Base-by-base conservation (phyloP, 352 stramenopile genomes). In the Aphanomyces cochlioides region DNA sequence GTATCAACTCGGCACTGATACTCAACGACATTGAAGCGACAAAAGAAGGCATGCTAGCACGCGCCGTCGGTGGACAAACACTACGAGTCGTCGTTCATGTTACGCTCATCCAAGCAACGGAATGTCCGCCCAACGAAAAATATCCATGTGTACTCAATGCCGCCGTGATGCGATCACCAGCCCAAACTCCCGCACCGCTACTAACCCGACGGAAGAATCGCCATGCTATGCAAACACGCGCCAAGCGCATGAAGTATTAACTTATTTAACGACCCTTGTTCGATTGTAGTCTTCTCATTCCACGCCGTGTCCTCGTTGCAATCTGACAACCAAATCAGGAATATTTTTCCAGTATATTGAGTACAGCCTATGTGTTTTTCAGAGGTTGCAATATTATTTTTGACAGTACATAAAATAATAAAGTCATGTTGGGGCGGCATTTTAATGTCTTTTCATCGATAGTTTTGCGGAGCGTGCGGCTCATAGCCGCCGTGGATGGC, bases 111-210 rank as follows among this genome's bases (percentile, higher is more conserved):
- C 83, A 87, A 72, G 82, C 90, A 43, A 73, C 79, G 0, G 73
- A 81, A 17, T 74, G 81, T 59, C 76, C 76, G 41, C 83, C 84
- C 75, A 80, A 87, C 68, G 79, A 82, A 48, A 83, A 90, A 67
- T 92, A 90, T 58, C 85, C 85, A 41, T 92, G 85, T 63, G 83
- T 92, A 13, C 77, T 92, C 28, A 92, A 92, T 67, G 85, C 85
- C 47, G 78, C 90, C 19, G 84, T 92, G 78, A 84, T 90, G 72
- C 84, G 89, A 73, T 28, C 21, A 79, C 48, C 61, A 17, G 45
- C 40, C 17, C 47, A 47, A n/a, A 90, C 88, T 60, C 21, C 40
- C n/a, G 37, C 43, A 50, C 43, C 43, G 10, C 28, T 28, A 28
- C 1, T 50, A n/a, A n/a, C 17, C 17, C 43, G 43, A 50, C 43